Percentiles rank a stretch among this genome's conserved stretches.
phyloP scores from a whole-genome alignment of 1,284 basidiomycete genomes.

The Ceratobasidium sp. region DNA sequence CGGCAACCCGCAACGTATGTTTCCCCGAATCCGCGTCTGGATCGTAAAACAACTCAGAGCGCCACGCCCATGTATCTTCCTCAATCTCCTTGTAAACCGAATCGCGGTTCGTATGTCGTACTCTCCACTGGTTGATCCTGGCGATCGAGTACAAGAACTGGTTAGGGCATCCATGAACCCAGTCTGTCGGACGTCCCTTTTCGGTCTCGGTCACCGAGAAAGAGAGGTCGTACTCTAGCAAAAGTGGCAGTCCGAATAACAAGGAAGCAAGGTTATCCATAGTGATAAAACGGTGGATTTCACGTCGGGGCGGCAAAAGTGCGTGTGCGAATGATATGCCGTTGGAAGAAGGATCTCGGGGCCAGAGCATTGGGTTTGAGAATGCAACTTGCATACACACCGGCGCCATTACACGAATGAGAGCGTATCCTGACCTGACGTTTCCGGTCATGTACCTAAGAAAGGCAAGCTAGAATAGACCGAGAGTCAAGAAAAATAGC shows the following conservation, averaged over 20 bases:
- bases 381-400: not conserved
- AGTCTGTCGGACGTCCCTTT: no score
- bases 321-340: not conserved
- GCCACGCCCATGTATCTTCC: slow-evolving; percentile 6
- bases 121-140: slow-evolving; percentile 18
- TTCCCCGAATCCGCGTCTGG: slow-evolving; percentile 1
- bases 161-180: not conserved
- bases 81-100: slow-evolving; percentile 6
- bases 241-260: not conserved
- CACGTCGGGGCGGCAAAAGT: not conserved
- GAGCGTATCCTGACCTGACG: not conserved
- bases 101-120: not conserved
- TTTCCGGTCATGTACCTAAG: not conserved
- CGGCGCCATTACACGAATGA: not conserved
- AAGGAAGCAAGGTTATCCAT: no score
- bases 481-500: no score
- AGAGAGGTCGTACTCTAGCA: not conserved
- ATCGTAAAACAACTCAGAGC: not conserved
- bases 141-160: not conserved
- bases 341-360: not conserved
- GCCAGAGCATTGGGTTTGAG: not conserved
- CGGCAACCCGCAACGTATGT: no score
- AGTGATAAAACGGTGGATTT: no score
- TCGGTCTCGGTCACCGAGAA: no score
- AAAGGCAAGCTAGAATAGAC: no score